A percentile compares a stretch with the other conserved stretches of the same genome.
These are phyloP conservation scores for Penstemon newberryi DNA, from an alignment of 257 asterid genomes.

Conservation along the genomic window DNA sequence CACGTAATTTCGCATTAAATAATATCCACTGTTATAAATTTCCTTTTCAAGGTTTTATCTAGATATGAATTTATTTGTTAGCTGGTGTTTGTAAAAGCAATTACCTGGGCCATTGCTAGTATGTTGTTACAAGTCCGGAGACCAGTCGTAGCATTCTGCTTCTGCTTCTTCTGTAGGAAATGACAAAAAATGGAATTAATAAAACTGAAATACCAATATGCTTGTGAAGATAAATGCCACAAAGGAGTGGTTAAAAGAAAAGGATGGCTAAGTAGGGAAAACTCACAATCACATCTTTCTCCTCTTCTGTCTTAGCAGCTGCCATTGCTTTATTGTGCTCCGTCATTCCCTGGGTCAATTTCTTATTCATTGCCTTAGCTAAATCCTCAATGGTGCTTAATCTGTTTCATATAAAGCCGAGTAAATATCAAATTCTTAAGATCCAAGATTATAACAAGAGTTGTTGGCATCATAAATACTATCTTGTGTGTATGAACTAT, in stretches of 20 bases:
- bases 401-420: constrained; percentile 47
- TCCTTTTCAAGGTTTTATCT: not conserved
- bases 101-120: constrained; percentile 77
- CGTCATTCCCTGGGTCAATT: constrained; percentile 89
- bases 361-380: constrained; percentile 80
- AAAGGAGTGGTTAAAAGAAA: constrained; percentile 3
- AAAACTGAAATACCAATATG: constrained; percentile 7
- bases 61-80: not conserved
- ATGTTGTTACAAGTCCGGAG: constrained; percentile 87
- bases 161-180: constrained; percentile 74
- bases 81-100: constrained; percentile 12
- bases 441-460: constrained; percentile 2
- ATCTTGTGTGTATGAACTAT: not conserved
- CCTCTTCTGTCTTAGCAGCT: constrained; percentile 88
- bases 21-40: not conserved
- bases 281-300: constrained; percentile 73
- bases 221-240: not conserved
- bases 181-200: constrained; percentile 15
- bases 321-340: constrained; percentile 85
- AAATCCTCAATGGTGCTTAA: constrained; percentile 77
- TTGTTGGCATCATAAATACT: constrained; percentile 6
- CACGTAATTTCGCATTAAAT: not conserved
- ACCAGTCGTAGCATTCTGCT: constrained; percentile 75
- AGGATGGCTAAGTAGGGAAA: constrained; percentile 19
- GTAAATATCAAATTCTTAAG: constrained; percentile 25